A percentile compares a stretch with the other conserved stretches of the same genome.
phyloP scores from a whole-genome alignment of 106 monocot species.

The Dendrobium catenatum region DNA sequence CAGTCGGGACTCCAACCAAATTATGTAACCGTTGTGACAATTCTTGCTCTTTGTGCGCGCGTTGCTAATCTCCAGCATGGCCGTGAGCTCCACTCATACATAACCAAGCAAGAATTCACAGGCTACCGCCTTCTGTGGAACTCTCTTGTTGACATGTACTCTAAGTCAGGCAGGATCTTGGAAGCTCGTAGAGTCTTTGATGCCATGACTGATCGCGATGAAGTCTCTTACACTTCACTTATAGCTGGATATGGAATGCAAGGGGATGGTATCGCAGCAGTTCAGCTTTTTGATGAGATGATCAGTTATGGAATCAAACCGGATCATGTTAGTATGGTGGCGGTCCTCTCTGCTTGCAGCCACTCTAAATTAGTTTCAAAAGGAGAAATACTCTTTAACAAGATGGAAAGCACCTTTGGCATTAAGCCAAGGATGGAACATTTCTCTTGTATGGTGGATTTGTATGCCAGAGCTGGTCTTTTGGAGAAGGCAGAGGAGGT shows the following conservation, averaged over 20 bases:
- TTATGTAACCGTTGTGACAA: slow-evolving; percentile 49
- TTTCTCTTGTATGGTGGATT: slow-evolving; percentile 83
- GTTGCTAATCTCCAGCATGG: slow-evolving; percentile 50
- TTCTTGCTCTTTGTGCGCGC: slow-evolving; percentile 53
- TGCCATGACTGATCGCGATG: slow-evolving; percentile 43
- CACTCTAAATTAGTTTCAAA: slow-evolving; percentile 49
- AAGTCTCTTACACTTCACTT: slow-evolving; percentile 71
- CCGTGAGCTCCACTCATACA: slow-evolving; percentile 49
- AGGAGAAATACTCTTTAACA: slow-evolving; percentile 42
- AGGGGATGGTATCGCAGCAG: slow-evolving; percentile 43
- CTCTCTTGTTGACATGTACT: slow-evolving; percentile 76
- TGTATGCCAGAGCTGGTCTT: slow-evolving; percentile 49
- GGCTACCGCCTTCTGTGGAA: slow-evolving; percentile 42
- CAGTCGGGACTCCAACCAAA: slow-evolving; percentile 38
- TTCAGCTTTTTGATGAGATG: slow-evolving; percentile 65
- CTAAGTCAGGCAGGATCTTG: slow-evolving; percentile 50
- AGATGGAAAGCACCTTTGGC: slow-evolving; percentile 32
- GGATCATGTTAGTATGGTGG: slow-evolving; percentile 58
- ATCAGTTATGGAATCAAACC: slow-evolving; percentile 35
- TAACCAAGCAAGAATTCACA: slow-evolving; percentile 28
- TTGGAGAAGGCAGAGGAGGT: slow-evolving; percentile 52
- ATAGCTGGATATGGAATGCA: slow-evolving; percentile 76
- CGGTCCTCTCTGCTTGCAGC: slow-evolving; percentile 71
- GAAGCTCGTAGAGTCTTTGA: slow-evolving; percentile 53
- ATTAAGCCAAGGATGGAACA: slow-evolving; percentile 54